Base-by-base conservation (phyloP, 805 yeast species). In the Saccharomyces paradoxus region DNA sequence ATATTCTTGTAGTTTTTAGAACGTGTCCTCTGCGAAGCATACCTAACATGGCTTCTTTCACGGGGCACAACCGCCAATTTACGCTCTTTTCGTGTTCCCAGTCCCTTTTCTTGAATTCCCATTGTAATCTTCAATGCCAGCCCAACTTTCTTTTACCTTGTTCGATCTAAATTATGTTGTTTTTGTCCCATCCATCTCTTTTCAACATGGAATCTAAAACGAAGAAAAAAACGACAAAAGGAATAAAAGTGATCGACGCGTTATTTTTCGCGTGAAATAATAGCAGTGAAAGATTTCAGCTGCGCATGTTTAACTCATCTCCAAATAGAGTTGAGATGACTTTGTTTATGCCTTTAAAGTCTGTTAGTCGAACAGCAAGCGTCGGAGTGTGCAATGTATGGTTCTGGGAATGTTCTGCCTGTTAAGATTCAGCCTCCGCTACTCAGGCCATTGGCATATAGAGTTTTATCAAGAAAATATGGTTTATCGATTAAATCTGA, bases 401-500 rank as follows among this genome's bases (percentile, higher is more conserved):
- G 55, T n/a, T 48, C 62, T 17, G 65, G 64, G 2, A 58, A 55
- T 26, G 81, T 78, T 21, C 77, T 91, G 12, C 97, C 97, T 0
- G 83, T 89, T 1, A 78, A 79, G 55, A 80, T 92, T 1, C 87
- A 83, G 52, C 89, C 97, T 0, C 81, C 92, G 0, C 87, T 87
- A 63, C 74, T 94, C 48, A 79, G 99, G 48, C 99, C 99, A 0
- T 73, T 92, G 50, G 97, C 97, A 0, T 94, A 91, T 68, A 76
- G 99, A 46, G 81, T 92, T 1, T 70, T 94, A 8, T 88, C 98
- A 4, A 92, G 90, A 70, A 94, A 92, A 66, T 92, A 89, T 67
- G 97, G 97, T 0, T 78, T 94, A 29, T 90, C 90, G 68, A 80
- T 94, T 58, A 89, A 92, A 63, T 84, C 97, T 0, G 84, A 87